Conservation (phyloP, 208 protist genomes). For the Leishmania guyanensis region DNA sequence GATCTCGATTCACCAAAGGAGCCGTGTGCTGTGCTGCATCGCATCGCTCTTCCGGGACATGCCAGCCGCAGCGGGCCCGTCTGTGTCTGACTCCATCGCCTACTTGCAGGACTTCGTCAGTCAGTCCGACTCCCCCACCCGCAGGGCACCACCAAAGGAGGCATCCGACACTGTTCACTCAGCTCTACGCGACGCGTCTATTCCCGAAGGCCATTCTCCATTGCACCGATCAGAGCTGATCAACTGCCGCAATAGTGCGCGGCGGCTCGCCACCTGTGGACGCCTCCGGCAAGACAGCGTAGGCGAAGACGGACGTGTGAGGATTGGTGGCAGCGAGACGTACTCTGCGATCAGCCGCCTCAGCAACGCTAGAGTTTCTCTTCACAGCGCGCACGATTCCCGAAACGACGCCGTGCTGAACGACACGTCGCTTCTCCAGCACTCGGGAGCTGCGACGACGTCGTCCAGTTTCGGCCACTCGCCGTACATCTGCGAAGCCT, state of each 20-base stretch:
- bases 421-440: neutral
- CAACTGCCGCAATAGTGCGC: conserved; percentile 4
- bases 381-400: neutral
- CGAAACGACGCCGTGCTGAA: neutral
- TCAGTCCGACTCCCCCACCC: neutral
- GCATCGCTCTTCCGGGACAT: neutral
- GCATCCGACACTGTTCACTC: neutral
- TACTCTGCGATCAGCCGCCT: neutral
- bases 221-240: neutral
- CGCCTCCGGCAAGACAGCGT: neutral
- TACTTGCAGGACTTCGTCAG: conserved; percentile 34
- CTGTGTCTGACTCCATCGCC: conserved; percentile 37
- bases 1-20: neutral
- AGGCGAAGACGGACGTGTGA: neutral
- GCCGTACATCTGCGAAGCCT: neutral
- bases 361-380: neutral
- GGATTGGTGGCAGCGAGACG: neutral
- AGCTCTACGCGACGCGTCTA: neutral
- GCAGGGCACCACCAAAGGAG: neutral
- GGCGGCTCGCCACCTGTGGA: neutral
- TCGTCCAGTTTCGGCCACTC: neutral
- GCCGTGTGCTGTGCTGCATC: neutral
- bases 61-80: conserved; percentile 11
- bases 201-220: neutral
- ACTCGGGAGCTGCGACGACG: neutral